Base-by-base conservation (phyloP, 169 alveolate species). In the Plasmodium falciparum region DNA sequence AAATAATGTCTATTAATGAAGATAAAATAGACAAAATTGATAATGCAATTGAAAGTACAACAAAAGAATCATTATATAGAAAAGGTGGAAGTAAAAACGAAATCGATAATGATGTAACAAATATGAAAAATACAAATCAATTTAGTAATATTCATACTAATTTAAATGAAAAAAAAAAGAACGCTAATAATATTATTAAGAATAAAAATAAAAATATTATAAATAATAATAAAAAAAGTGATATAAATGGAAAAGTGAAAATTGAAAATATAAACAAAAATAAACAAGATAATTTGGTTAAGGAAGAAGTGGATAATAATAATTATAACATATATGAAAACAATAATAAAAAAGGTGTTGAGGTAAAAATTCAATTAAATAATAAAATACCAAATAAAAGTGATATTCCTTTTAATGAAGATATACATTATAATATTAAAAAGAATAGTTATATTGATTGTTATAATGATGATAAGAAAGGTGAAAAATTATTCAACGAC, bases 11-110 rank as follows among this genome's bases (percentile, higher is more conserved):
- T 22, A 58, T 65, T 26, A 43, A 63, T 22, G 22, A 26, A 24
- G 72, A 78, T 66, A 22, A 50, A 22, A 7, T 47, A 15, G 89
- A 78, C 7, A 65, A 78, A 59, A 49, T 13, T 12, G 91, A 71
- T 3, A 29, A 11, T 12, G 13, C 33, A 15, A 1, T 39, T 29
- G 85, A 26, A 13, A 70, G 59, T 20, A 26, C 5, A 12, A 47
- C 54, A 33, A 26, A 22, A 17, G 50, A 78, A 24, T 61, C 22
- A 43, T 45, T 43, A 5, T 78, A 65, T 50, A 78, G 54, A 78
- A 78, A 65, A 56, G 29, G 58, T 20, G 67, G 9, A 15, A 78
- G 75, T 52, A 65, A 59, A 20, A 50, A 78, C 29, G 89, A 59
- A 15, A 12, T 33, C 13, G 74, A 43, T 69, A 24, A 20, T 12